Conservation (phyloP, 805 yeast species). For the Metschnikowia lachancei region DNA sequence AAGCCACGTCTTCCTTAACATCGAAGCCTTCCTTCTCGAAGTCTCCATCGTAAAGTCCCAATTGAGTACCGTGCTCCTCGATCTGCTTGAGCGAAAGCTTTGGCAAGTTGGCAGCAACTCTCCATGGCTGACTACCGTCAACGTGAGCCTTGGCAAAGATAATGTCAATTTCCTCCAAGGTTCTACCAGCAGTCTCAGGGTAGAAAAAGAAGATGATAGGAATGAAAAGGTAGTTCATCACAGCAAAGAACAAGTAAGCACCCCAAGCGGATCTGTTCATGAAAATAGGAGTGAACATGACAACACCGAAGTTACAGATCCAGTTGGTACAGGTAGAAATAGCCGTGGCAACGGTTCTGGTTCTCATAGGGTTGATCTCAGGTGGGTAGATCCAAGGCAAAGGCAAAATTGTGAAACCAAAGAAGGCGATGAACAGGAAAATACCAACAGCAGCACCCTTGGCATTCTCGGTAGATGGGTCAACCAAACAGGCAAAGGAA, state of each 20-base stretch:
- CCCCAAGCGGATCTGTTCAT: slow-evolving; percentile 40
- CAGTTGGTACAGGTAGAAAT: slow-evolving; percentile 46
- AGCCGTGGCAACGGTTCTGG: slow-evolving; percentile 45
- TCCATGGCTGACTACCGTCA: slow-evolving; percentile 58
- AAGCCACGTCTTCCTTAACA: slow-evolving; percentile 27
- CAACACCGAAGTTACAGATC: slow-evolving; percentile 45
- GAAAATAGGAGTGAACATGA: slow-evolving; percentile 46
- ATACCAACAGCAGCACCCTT: slow-evolving; percentile 48
- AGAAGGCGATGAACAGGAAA: slow-evolving; percentile 43
- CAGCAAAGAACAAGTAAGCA: slow-evolving; percentile 42
- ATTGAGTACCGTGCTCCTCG: slow-evolving; percentile 55
- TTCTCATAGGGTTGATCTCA: slow-evolving; percentile 46
- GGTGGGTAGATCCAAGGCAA: slow-evolving; percentile 50
- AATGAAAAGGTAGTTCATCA: slow-evolving; percentile 39
- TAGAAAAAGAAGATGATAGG: slow-evolving; percentile 57
- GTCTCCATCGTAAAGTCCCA: slow-evolving; percentile 53
- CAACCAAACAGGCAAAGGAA: slow-evolving; percentile 41
- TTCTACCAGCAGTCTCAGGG: slow-evolving; percentile 46
- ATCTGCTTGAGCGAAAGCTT: slow-evolving; percentile 54
- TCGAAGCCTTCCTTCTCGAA: slow-evolving; percentile 39
- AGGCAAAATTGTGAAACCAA: slow-evolving; percentile 44
- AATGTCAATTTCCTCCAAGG: slow-evolving; percentile 50
- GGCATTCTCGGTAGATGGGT: slow-evolving; percentile 31
- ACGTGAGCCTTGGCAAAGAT: slow-evolving; percentile 60
- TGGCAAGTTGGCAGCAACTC: slow-evolving; percentile 64